phyloP scores from a whole-genome alignment of 176 grass and related monocot genomes.

The Rhipidocladum racemiflorum region DNA sequence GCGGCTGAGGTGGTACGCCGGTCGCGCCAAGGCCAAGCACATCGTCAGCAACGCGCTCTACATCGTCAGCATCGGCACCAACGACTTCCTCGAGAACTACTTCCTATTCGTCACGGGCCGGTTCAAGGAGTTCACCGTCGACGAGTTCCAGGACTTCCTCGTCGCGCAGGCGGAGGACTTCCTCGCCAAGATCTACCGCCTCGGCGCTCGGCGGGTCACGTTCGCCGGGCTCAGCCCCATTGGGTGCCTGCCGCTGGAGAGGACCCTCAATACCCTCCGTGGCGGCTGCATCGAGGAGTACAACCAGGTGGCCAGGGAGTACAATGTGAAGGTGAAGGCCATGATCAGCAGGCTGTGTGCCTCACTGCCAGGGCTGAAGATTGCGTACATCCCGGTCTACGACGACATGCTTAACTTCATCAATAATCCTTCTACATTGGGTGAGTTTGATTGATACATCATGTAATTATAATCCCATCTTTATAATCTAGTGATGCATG shows the following conservation, averaged over 20 bases:
- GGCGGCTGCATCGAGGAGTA: constrained; percentile 65
- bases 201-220: constrained; percentile 59
- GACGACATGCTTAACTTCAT: constrained; percentile 51
- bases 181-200: constrained; percentile 50
- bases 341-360: constrained; percentile 39
- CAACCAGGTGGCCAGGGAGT: constrained; percentile 62
- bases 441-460: constrained; percentile 21
- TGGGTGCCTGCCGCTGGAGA: constrained; percentile 75
- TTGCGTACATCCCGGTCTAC: constrained; percentile 53
- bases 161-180: constrained; percentile 52
- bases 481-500: neutral
- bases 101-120: constrained; percentile 52
- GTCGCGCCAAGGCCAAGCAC: constrained; percentile 11
- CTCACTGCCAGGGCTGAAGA: constrained; percentile 17
- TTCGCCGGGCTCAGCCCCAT: constrained; percentile 73
- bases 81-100: constrained; percentile 95
- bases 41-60: constrained; percentile 66
- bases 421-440: constrained; percentile 43
- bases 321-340: constrained; percentile 62
- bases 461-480: neutral
- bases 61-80: constrained; percentile 82
- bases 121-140: constrained; percentile 54
- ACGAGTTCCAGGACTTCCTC: constrained; percentile 61
- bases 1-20: constrained; percentile 32
- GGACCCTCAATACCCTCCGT: constrained; percentile 41